Percentiles rank a stretch among this genome's conserved stretches.
phyloP scores from a whole-genome alignment of 192 early-diverging fungal genomes.

The Coemansia sp. region DNA sequence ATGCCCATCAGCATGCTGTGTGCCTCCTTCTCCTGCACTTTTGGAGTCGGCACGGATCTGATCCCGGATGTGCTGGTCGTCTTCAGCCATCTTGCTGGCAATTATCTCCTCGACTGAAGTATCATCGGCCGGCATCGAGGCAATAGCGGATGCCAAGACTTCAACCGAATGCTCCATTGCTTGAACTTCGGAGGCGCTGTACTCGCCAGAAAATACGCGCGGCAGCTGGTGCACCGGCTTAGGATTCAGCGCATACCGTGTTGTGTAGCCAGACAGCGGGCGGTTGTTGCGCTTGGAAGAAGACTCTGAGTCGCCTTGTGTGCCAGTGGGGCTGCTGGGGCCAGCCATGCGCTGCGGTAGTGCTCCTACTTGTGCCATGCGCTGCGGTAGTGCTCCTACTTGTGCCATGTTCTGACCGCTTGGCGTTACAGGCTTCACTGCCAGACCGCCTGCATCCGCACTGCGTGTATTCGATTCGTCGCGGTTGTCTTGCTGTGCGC shows the following conservation, averaged over 20 bases:
- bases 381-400: too few relatives aligned
- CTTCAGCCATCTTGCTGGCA: constrained; percentile 27
- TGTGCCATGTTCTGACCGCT: neutral
- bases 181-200: constrained; percentile 31
- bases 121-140: constrained; percentile 30
- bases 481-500: neutral
- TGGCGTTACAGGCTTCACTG: neutral
- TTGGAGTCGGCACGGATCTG: neutral
- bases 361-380: neutral
- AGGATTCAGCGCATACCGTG: constrained; percentile 33
- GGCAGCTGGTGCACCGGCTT: constrained; percentile 45
- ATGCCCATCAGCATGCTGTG: neutral
- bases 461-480: neutral
- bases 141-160: constrained; percentile 31
- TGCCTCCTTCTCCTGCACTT: too few relatives aligned
- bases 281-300: constrained; percentile 12
- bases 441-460: neutral
- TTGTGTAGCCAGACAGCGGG: constrained; percentile 44
- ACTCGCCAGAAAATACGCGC: constrained; percentile 54
- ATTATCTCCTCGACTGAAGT: constrained; percentile 50
- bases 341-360: neutral
- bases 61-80: constrained; percentile 2
- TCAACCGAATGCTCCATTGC: constrained; percentile 48
- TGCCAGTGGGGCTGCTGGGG: neutral
- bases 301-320: too few relatives aligned